Evolutionary conservation across 768 basidiomycete species (phyloP).

Genomic region (Phanerodontia chrysosporium): DNA sequence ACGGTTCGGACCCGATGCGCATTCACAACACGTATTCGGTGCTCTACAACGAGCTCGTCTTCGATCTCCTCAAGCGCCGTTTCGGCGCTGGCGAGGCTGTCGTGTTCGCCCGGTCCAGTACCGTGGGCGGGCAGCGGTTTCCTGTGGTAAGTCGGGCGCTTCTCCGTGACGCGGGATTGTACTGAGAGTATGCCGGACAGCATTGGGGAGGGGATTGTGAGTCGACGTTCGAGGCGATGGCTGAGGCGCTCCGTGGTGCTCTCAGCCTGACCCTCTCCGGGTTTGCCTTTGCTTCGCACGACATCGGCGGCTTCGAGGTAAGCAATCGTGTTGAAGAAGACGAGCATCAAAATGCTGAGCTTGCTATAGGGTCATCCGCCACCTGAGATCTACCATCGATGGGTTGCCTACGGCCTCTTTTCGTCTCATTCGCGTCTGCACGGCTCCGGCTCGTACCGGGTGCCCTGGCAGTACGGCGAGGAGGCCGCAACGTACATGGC

Average conservation of each 20-base stretch:
- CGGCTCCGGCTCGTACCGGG: slow-evolving; percentile 69
- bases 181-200: slow-evolving; percentile 21
- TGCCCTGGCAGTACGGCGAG: slow-evolving; percentile 75
- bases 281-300: slow-evolving; percentile 69
- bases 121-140: slow-evolving; percentile 64
- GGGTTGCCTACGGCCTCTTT: slow-evolving; percentile 74
- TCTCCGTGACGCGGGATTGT: neutral
- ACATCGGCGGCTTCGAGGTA: slow-evolving; percentile 76
- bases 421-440: slow-evolving; percentile 74
- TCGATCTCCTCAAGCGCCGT: slow-evolving; percentile 50
- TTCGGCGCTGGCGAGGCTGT: slow-evolving; percentile 65
- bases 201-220: slow-evolving; percentile 79
- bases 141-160: slow-evolving; percentile 26
- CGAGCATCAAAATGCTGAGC: too few relatives aligned
- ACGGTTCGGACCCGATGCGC: slow-evolving; percentile 63
- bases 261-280: slow-evolving; percentile 66
- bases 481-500: slow-evolving; percentile 64
- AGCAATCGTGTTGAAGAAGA: too few relatives aligned
- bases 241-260: slow-evolving; percentile 63
- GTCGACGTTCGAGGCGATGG: slow-evolving; percentile 76
- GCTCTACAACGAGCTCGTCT: slow-evolving; percentile 69
- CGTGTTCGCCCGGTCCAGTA: slow-evolving; percentile 63
- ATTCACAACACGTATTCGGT: slow-evolving; percentile 73
- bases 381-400: slow-evolving; percentile 67
- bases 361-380: slow-evolving; percentile 54